Conservation (phyloP, 768 basidiomycete species). For the Tricholoma terreum region DNA sequence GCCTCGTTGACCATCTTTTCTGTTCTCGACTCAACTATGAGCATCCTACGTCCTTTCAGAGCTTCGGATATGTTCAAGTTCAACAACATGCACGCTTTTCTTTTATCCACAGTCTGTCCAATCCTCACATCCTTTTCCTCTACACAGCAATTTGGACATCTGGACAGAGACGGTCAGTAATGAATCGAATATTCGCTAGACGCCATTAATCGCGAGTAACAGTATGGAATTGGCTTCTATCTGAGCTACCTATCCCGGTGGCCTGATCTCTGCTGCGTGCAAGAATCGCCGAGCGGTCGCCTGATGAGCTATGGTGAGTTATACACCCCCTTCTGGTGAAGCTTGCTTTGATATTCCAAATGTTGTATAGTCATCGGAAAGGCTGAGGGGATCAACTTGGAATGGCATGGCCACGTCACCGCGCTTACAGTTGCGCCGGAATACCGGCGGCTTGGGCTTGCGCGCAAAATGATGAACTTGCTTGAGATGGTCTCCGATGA, state of each 20-base stretch:
- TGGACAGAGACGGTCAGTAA: conserved; percentile 93
- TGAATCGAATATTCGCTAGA: background rate
- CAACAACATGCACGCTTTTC: conserved; percentile 73
- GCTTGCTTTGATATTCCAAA: background rate
- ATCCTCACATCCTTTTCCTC: conserved; percentile 8
- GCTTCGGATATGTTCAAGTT: conserved; percentile 91
- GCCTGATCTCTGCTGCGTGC: conserved; percentile 87
- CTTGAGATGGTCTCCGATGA: conserved; percentile 86
- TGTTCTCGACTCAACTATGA: conserved; percentile 52
- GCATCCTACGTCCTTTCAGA: conserved; percentile 79
- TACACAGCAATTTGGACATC: conserved; percentile 80
- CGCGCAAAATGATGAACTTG: conserved; percentile 79
- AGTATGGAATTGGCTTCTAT: conserved; percentile 91
- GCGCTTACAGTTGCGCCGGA: conserved; percentile 93
- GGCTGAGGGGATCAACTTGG: conserved; percentile 70
- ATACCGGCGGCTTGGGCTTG: conserved; percentile 85
- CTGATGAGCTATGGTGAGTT: conserved; percentile 93
- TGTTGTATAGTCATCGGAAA: conserved; percentile 79
- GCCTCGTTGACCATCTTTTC: background rate
- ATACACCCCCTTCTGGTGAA: background rate
- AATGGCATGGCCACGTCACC: conserved; percentile 95
- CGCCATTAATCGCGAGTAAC: background rate
- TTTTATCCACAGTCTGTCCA: background rate
- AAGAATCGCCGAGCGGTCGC: conserved; percentile 75
- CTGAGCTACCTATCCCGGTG: conserved; percentile 84